A percentile compares a stretch with the other conserved stretches of the same genome.
Conservation (phyloP, 306 rosid species). For the Trifolium fragiferum region DNA sequence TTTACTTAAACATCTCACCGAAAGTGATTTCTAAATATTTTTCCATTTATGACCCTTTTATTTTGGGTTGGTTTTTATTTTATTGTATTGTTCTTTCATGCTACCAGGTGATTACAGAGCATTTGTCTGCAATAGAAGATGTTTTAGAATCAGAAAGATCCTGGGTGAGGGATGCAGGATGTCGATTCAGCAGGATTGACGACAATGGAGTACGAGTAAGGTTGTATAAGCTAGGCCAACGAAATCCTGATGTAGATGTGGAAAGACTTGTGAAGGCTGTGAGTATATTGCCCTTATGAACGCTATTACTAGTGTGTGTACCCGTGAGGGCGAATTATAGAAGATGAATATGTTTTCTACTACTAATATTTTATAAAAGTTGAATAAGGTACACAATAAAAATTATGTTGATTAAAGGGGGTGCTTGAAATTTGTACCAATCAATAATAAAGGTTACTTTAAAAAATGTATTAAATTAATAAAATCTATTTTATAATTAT, state of each 20-base stretch:
- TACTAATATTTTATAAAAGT: slow-evolving; percentile 10
- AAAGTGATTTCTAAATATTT: slow-evolving; percentile 20
- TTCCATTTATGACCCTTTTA: slow-evolving; percentile 7
- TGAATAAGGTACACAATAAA: no score
- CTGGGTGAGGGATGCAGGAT: slow-evolving; percentile 66
- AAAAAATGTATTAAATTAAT: no score
- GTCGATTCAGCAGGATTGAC: slow-evolving; percentile 51
- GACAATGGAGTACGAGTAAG: no score
- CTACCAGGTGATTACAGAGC: slow-evolving; percentile 54
- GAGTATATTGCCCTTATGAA: slow-evolving; percentile 39
- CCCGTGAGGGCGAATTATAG: no score
- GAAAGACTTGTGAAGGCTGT: no score
- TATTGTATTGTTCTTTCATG: slow-evolving; percentile 34
- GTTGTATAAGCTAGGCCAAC: no score
- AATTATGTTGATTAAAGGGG: neutral
- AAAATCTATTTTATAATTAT: no score
- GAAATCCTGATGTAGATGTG: no score
- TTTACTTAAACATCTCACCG: slow-evolving; percentile 32
- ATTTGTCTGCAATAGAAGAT: slow-evolving; percentile 49
- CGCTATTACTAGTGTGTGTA: no score
- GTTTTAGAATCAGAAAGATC: slow-evolving; percentile 62
- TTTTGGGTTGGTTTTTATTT: neutral
- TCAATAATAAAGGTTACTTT: no score
- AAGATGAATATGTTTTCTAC: neutral
- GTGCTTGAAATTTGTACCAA: no score